A percentile compares a stretch with the other conserved stretches of the same genome.
These are phyloP conservation scores for Puccinia hordei DNA, from an alignment of 1,284 basidiomycete species.

Conservation along the genomic window DNA sequence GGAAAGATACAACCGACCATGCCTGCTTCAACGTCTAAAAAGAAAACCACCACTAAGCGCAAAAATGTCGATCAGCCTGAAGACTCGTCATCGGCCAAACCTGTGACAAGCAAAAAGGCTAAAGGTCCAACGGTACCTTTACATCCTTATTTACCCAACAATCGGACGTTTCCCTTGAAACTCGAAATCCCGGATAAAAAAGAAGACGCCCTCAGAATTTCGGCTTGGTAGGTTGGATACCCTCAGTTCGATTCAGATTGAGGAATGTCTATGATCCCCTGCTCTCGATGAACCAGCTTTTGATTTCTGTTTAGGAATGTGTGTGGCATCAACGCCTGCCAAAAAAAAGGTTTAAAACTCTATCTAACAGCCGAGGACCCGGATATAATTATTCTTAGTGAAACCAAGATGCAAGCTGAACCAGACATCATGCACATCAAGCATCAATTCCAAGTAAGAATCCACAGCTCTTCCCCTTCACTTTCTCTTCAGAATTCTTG, in stretches of 20 bases:
- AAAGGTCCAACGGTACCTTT: slow-evolving; percentile 34
- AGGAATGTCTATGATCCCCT: not conserved
- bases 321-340: slow-evolving; percentile 39
- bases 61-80: not conserved
- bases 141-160: slow-evolving; percentile 35
- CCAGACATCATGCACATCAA: slow-evolving; percentile 46
- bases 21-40: too few species aligned
- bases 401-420: slow-evolving; percentile 42
- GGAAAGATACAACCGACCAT: too few species aligned
- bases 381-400: slow-evolving; percentile 46
- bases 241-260: not conserved
- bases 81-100: slow-evolving; percentile 4
- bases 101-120: slow-evolving; percentile 13
- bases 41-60: not conserved
- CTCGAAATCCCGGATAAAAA: slow-evolving; percentile 24
- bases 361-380: slow-evolving; percentile 47
- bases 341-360: slow-evolving; percentile 46
- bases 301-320: slow-evolving; percentile 35
- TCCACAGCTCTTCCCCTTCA: too few species aligned
- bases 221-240: slow-evolving; percentile 20
- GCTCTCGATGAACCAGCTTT: not conserved
- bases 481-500: too few species aligned
- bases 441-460: slow-evolving; percentile 33
- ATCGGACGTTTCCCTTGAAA: slow-evolving; percentile 17
- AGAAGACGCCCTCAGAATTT: slow-evolving; percentile 13